These are phyloP conservation scores for Diaporthe citri DNA, from an alignment of 2,329 filamentous ascomycete genomes.

Conservation along the genomic window DNA sequence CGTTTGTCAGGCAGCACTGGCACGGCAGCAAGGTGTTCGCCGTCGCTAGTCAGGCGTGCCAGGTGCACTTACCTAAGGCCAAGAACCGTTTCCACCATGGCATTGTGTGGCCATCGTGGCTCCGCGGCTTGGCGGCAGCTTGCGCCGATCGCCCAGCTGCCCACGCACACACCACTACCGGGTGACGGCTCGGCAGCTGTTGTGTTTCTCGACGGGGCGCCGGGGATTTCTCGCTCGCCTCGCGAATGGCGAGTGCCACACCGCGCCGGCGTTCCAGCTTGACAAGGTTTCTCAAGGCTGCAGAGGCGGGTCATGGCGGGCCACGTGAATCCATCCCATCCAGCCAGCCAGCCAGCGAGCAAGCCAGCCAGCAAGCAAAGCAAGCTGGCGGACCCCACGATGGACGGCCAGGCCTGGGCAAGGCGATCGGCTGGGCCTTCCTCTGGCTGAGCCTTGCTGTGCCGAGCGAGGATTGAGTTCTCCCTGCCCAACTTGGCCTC, in stretches of 20 bases:
- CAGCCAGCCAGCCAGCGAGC: neutral
- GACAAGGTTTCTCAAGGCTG: slow-evolving; percentile 31
- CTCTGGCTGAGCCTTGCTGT: slow-evolving; percentile 20
- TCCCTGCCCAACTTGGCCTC: slow-evolving; percentile 29
- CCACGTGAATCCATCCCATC: slow-evolving; percentile 5
- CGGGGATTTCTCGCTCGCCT: neutral
- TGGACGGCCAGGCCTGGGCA: neutral
- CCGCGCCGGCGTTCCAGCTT: slow-evolving; percentile 21
- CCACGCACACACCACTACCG: neutral
- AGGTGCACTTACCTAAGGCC: slow-evolving; percentile 25
- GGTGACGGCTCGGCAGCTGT: slow-evolving; percentile 29
- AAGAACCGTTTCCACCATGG: slow-evolving; percentile 9
- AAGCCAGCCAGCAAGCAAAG: neutral
- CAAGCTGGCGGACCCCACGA: neutral
- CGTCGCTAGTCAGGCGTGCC: slow-evolving; percentile 18
- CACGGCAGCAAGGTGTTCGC: neutral
- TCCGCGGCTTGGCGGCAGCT: slow-evolving; percentile 23
- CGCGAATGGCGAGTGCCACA: slow-evolving; percentile 25
- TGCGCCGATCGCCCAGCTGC: neutral
- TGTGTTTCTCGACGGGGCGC: neutral
- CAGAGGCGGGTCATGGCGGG: slow-evolving; percentile 11
- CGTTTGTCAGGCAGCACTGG: neutral
- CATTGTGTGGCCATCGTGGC: slow-evolving; percentile 24
- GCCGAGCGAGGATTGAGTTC: slow-evolving; percentile 28
- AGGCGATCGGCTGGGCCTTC: neutral